Conservation (phyloP, 306 rosid genomes). For the Glycine latifolia region DNA sequence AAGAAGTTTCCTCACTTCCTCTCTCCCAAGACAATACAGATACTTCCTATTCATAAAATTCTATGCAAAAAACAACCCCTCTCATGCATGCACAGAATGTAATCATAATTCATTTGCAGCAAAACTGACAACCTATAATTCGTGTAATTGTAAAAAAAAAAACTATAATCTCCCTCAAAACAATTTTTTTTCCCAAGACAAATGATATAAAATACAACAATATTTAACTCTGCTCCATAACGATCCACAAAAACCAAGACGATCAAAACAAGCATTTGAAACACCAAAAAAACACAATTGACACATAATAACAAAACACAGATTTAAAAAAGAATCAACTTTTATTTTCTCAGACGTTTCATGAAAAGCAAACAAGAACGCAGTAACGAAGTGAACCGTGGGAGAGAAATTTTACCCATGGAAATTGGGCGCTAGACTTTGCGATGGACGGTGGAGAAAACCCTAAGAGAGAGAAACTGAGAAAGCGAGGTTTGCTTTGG, state of each 20-base stretch:
- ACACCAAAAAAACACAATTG: neutral
- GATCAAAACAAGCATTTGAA: neutral
- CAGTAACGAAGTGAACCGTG: neutral
- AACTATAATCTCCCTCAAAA: no score
- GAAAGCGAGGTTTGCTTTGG: neutral
- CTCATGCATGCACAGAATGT: constrained; percentile 32
- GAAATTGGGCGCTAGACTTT: neutral
- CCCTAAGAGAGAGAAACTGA: constrained; percentile 52
- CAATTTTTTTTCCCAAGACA: neutral
- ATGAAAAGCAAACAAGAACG: constrained; percentile 13
- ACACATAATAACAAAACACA: neutral
- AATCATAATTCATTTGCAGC: constrained; percentile 5
- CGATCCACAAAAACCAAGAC: neutral
- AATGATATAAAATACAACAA: neutral
- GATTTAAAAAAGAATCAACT: neutral
- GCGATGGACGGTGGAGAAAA: constrained; percentile 41
- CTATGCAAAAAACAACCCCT: constrained; percentile 28
- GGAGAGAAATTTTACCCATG: constrained; percentile 43
- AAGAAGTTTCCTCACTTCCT: neutral
- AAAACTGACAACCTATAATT: neutral
- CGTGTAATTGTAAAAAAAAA: neutral
- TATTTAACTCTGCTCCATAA: neutral
- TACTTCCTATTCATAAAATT: neutral
- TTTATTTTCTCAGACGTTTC: constrained; percentile 23
- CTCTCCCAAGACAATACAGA: neutral